Base-by-base conservation (phyloP, 306 rosid genomes). In the Betula pendula region DNA sequence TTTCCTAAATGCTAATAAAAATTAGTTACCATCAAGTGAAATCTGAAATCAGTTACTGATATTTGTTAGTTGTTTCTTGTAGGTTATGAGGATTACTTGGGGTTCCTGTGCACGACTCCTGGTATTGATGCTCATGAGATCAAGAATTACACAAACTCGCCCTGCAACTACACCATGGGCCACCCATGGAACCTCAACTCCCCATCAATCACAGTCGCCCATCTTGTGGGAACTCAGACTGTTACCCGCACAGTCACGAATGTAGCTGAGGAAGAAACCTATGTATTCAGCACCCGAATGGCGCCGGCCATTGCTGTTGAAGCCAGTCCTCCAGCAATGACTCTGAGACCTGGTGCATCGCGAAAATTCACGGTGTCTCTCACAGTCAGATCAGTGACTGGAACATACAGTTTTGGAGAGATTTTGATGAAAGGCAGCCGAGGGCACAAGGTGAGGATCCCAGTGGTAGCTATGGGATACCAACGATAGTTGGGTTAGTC, bases 391-490 rank as follows among this genome's bases (percentile, higher is more conserved):
- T 89, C 96, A 1, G 80, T 91, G 75, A 89, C 91, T 0, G 92
- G 97, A 81, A 27, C 79, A 11, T 96, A 96, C 75, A 87, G 94
- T 80, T 96, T 96, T 16, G 99, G 99, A 4, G 90, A 96, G 87
- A 87, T 96, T 75, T 25, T 93, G 55, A 69, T 96, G 93, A 91
- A 96, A 83, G 99, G 99, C 12, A 96, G 88, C 87, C 75, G 96
- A 81, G 98, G 98, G 25, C 99, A 96, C 90, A 87, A 91, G 89
- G 96, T 96, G 76, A 96, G 99, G 85, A 88, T 96, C 72, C 94
- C 98, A 20, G 99, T 96, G 51, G 82, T 88, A 70, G 98, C 94
- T 44, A 96, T 86, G 88, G 98, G 96, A 77, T 93, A 74, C 85
- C 83, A 71, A 68, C 84, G 93, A 76, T 96, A 89, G 84, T 55